Base-by-base conservation (phyloP, 2,329 filamentous ascomycete species). In the Monilinia vaccinii-corymbosi region DNA sequence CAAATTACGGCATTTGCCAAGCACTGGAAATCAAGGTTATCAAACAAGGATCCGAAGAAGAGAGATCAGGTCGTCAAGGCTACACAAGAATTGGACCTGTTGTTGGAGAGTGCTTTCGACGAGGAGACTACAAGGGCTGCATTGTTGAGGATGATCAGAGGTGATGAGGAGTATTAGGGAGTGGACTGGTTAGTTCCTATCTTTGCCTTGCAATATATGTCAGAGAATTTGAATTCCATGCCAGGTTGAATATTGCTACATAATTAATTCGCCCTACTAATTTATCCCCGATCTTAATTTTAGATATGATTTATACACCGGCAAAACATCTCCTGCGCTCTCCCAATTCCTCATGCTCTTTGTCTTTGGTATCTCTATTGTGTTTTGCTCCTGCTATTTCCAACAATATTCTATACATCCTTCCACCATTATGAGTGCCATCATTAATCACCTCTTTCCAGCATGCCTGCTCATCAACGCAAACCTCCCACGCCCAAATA, bases 1-100 rank as follows among this genome's bases (percentile, higher is more conserved):
- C 81, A 79, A 52, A 87, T 87, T 58, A 83, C 81, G 45, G 78
- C 77, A 1, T 86, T 87, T 62, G 85, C 84, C 18, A 81, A 81
- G 69, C 76, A 81, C 42, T 87, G 83, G 68, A 68, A 70, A 79
- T 79, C 78, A 4, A 73, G 74, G 4, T 68, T 81, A 58, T 73
- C 80, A 46, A 77, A 79, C 46, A 79, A 81, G 28, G 66, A 67
- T 57, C 45, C 61, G 2, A 66, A 64, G 6, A 78, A 79, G 2
- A 73, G 73, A 58, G 74, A 74, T 31, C 72, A 79, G 67, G 72
- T 76, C 4, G 79, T 78, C 0, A 79, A 81, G 66, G 74, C 81
- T 4, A 80, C 83, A 69, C 76, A 75, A 51, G 82, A 85, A 66
- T 72, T 87, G 49, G 80, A 84, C 53, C 76, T 74, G 60, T 74